Evolutionary conservation across 1,284 basidiomycete genomes (phyloP).

Genomic region (Cryptococcus deneoformans): DNA sequence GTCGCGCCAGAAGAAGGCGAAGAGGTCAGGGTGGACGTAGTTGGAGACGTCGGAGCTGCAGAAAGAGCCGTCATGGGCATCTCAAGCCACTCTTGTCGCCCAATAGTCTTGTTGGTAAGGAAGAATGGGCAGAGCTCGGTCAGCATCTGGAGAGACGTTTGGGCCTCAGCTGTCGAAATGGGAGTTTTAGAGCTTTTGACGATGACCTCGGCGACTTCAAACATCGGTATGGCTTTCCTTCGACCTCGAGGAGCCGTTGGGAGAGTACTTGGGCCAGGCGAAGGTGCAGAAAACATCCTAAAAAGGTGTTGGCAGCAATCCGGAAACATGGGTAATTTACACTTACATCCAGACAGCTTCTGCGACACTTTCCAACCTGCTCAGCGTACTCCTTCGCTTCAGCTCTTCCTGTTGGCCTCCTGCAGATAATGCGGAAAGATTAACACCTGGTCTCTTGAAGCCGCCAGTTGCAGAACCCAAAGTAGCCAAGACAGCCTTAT

Average conservation of each 20-base stretch:
- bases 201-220: constrained; percentile 45
- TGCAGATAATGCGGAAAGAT: constrained; percentile 10
- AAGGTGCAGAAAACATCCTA: constrained; percentile 44
- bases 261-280: constrained; percentile 22
- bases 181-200: constrained; percentile 51
- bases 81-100: constrained; percentile 47
- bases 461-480: constrained; percentile 26
- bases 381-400: constrained; percentile 45
- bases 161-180: constrained; percentile 49
- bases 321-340: no score
- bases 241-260: constrained; percentile 31
- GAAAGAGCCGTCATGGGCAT: constrained; percentile 33
- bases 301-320: background rate
- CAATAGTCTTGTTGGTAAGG: constrained; percentile 38
- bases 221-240: constrained; percentile 44
- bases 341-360: constrained; percentile 51
- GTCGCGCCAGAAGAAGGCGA: constrained; percentile 2
- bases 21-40: constrained; percentile 10
- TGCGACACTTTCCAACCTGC: constrained; percentile 47
- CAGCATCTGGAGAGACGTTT: constrained; percentile 44
- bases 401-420: constrained; percentile 42
- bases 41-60: constrained; percentile 10
- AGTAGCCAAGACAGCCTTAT: constrained; percentile 18
- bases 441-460: constrained; percentile 8
- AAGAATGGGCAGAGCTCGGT: constrained; percentile 50